Evolutionary conservation across 352 stramenopile species (phyloP), one percentile per base, ranked within the genome.

Genomic region (Phytophthora rubi): DNA sequence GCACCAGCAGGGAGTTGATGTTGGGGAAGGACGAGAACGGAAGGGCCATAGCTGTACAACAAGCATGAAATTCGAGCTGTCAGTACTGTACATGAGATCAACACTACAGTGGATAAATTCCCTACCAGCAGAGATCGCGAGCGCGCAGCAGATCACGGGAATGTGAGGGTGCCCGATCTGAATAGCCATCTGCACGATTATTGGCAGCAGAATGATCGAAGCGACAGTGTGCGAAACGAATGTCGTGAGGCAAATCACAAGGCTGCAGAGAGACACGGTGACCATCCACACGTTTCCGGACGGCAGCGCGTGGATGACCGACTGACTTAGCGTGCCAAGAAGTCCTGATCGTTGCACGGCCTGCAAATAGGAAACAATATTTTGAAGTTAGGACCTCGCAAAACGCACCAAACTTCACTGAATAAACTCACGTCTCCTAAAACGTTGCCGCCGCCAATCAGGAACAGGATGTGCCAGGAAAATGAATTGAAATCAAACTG

Each of bases 401-500:
- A 12, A n/a, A 23, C 42, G 13, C 9, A 23, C 6, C 15, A 48
- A 45, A 15, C 32, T 51, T 4, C 16, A n/a, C 15, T n/a, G 0
- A 59, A 67, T 0, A 44, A 6, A 59, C 84, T 60, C 76, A 95
- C 90, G 79, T 97, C 92, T 52, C 93, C 93, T 15, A 98, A 72
- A 7, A 98, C 92, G 66, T 97, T 98, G 68, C 92, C 91, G 32
- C 93, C 93, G 8, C 92, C 93, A 32, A 98, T 96, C 18, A 98
- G 70, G 65, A 97, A 98, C 12, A 98, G 77, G 61, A 97, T 97
- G 68, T 98, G 93, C 93, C 93, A 98, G 15, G 91, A 97, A 62
- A 98, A 97, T 52, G 88, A 97, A 66, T 98, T 98, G 66, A 98
- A 97, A 74, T 98, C 93, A 32, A 98, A 95, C 74, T 98, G 86